Percentiles rank a stretch among this genome's conserved stretches.
These are phyloP conservation scores for Tylopilus rubrobrunneus DNA, from an alignment of 768 basidiomycete genomes.

Conservation along the genomic window DNA sequence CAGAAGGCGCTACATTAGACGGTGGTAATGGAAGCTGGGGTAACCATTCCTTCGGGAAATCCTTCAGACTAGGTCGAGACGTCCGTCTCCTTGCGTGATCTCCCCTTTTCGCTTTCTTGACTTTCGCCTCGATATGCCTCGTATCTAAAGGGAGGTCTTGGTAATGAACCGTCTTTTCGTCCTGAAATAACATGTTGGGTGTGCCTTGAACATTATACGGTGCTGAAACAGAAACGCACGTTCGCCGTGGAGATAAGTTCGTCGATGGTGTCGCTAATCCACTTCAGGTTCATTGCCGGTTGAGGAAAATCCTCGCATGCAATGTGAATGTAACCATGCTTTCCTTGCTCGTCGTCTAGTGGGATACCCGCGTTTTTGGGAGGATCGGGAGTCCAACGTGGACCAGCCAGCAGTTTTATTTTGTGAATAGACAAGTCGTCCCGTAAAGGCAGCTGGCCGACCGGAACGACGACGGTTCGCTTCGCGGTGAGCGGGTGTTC, in stretches of 20 bases:
- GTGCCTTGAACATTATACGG: constrained; percentile 1
- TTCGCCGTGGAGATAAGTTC: constrained; percentile 77
- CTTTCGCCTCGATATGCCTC: constrained; percentile 73
- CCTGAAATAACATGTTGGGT: constrained; percentile 20
- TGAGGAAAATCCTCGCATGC: constrained; percentile 83
- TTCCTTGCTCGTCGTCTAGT: constrained; percentile 38
- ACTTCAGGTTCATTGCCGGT: constrained; percentile 87
- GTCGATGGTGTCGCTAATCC: constrained; percentile 86
- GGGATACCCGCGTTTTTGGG: constrained; percentile 64
- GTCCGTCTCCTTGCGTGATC: constrained; percentile 58
- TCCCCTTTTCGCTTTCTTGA: constrained; percentile 68
- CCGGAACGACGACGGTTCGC: constrained; percentile 68
- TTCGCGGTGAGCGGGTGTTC: constrained; percentile 69
- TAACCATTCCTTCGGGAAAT: constrained; percentile 88
- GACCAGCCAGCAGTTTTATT: constrained; percentile 83
- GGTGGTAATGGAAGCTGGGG: constrained; percentile 30
- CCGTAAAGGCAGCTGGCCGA: constrained; percentile 67
- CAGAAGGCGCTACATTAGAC: constrained; percentile 3
- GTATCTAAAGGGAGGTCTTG: constrained; percentile 74
- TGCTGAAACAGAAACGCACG: constrained; percentile 46
- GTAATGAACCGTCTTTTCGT: constrained; percentile 41
- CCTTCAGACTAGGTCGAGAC: constrained; percentile 61
- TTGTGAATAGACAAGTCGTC: constrained; percentile 70
- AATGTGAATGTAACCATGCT: constrained; percentile 86
- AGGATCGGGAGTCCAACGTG: constrained; percentile 77